Percentiles rank a stretch among this genome's conserved stretches.
phyloP scores from a whole-genome alignment of 768 basidiomycete species.

The Pleurotus citrinopileatus region DNA sequence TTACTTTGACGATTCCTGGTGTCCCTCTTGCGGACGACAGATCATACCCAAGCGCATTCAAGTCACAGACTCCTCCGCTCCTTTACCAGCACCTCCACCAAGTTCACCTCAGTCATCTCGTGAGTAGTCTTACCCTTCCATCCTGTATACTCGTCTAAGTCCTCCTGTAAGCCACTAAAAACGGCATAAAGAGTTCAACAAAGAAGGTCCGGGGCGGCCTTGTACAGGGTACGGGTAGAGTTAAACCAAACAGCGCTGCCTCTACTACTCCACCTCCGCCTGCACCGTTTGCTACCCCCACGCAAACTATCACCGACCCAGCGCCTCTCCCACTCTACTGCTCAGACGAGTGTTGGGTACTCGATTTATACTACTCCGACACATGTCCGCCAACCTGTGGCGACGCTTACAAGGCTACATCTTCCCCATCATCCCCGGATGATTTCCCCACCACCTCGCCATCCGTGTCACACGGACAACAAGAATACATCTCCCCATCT shows the following conservation, averaged over 20 bases:
- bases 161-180: conserved; percentile 22
- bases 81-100: conserved; percentile 35
- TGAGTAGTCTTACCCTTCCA: conserved; percentile 22
- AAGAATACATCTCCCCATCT: conserved; percentile 13
- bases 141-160: conserved; percentile 6
- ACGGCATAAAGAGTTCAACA: conserved; percentile 14
- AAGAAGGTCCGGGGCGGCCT: conserved; percentile 43
- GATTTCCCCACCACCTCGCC: conserved; percentile 20
- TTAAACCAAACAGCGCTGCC: conserved; percentile 55
- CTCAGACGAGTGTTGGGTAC: conserved; percentile 70
- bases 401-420: conserved; percentile 23
- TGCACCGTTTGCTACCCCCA: conserved; percentile 33
- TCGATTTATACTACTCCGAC: conserved; percentile 48
- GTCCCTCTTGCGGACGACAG: conserved; percentile 74
- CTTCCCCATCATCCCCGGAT: conserved; percentile 11
- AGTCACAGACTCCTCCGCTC: conserved; percentile 29
- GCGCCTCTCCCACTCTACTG: conserved; percentile 81
- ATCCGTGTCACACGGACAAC: conserved; percentile 16
- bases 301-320: conserved; percentile 75
- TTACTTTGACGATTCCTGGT: conserved; percentile 71
- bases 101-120: conserved; percentile 36
- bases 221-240: conserved; percentile 63
- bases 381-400: conserved; percentile 36
- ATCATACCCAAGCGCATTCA: conserved; percentile 76
- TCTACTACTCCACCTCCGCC: conserved; percentile 16